Conservation (phyloP, 1,284 basidiomycete species). For the Ganoderma boninense region DNA sequence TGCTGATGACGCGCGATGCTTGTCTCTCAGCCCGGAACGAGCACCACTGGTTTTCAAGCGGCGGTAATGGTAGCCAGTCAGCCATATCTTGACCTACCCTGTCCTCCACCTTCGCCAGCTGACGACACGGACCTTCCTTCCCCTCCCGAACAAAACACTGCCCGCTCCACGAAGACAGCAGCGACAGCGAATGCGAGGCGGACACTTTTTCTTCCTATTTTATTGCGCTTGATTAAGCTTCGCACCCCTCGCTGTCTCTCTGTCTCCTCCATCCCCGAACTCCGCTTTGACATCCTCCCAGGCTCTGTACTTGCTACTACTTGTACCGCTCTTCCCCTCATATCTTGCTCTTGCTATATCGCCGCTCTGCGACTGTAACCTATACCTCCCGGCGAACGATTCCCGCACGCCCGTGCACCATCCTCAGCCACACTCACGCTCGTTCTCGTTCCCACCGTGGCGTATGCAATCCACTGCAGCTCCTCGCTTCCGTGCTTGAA, state of each 20-base stretch:
- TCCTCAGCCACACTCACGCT: background rate
- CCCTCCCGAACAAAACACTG: background rate
- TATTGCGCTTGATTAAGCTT: background rate
- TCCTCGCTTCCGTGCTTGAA: too few species aligned
- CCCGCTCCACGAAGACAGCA: background rate
- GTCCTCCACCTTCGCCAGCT: background rate
- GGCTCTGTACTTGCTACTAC: background rate
- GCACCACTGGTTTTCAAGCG: slow-evolving; percentile 25
- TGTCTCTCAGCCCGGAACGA: slow-evolving; percentile 18
- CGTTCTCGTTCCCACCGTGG: background rate
- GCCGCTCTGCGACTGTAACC: background rate
- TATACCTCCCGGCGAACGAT: slow-evolving; percentile 1
- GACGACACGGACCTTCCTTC: background rate
- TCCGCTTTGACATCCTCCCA: background rate
- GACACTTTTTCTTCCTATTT: background rate
- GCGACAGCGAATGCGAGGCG: background rate
- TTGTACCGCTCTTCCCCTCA: background rate
- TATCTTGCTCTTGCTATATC: background rate
- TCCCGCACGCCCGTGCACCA: background rate
- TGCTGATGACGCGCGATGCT: background rate
- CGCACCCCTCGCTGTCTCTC: background rate
- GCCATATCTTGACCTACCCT: background rate
- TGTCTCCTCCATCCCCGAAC: background rate
- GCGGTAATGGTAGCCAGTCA: background rate
- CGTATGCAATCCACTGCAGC: too few species aligned